Base-by-base conservation (phyloP, 805 yeast genomes). In the Scheffersomyces spartinae region DNA sequence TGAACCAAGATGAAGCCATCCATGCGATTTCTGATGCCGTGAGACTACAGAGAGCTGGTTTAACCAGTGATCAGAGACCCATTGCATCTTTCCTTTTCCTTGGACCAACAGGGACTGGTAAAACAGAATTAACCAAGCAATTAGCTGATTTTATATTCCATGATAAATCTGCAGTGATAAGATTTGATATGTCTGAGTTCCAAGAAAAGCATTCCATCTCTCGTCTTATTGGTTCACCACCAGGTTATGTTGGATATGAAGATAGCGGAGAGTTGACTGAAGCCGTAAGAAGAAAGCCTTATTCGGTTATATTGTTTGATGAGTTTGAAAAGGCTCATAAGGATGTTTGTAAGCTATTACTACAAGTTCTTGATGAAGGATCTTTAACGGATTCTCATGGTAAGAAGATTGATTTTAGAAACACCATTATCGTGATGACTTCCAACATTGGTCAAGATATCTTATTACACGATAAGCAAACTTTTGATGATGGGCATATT, bases 61-160 rank as follows among this genome's bases (percentile, higher is more conserved):
- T 88, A 32, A 88, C 97, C 7, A 80, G 82, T 49, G 95, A 85
- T 35, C 81, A 81, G 52, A 70, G 96, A 33, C 98, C 98, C 5
- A 86, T 88, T 41, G 97, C 96, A 1, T 80, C 94, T 28, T 91
- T 91, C 52, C 78, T 88, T 79, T 91, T 91, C 53, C 62, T 91
- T 37, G 98, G 98, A 13, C 97, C 98, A 27, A 91, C 98, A 0
- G 98, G 98, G 57, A 88, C 97, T 0, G 98, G 98, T 57, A 88
- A 88, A 53, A 91, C 98, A 1, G 97, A 91, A 51, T 65, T 91
- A 26, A 86, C 96, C 6, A 88, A 91, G 50, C 76, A 93, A 1
- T 65, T 88, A 30, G 95, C 97, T 2, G 85, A 84, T 40, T 91
- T 91, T 42, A 54, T 88, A 40, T 91, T 91, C 54, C 91, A 85